Conservation (phyloP, 164 flowering plant species). For the Piper betle region DNA sequence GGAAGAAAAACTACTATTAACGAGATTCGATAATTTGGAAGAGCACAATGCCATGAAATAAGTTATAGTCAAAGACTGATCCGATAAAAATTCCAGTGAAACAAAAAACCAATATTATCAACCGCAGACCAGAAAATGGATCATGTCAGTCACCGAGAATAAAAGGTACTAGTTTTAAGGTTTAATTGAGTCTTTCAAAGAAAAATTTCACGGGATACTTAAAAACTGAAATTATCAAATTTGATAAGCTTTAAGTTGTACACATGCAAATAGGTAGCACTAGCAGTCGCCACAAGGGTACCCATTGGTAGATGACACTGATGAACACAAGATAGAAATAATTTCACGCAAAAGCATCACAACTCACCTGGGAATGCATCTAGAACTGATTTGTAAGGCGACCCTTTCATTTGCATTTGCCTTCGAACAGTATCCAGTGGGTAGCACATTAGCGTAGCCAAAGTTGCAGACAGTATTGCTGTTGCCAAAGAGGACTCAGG, state of each 20-base stretch:
- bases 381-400: slow-evolving; percentile 71
- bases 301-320: neutral
- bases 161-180: too few relatives aligned
- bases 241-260: neutral
- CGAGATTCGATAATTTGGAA: neutral
- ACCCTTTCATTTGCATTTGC: slow-evolving; percentile 97
- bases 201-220: neutral
- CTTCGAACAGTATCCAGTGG: slow-evolving; percentile 94
- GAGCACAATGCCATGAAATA: too few relatives aligned
- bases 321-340: too few relatives aligned
- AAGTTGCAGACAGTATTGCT: slow-evolving; percentile 68
- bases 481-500: slow-evolving; percentile 70
- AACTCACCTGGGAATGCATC: slow-evolving; percentile 77
- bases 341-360: neutral
- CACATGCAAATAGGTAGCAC: neutral
- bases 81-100: too few relatives aligned
- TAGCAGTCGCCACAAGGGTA: neutral
- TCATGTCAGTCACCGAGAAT: too few relatives aligned
- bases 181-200: neutral
- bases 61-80: too few relatives aligned
- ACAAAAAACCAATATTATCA: too few relatives aligned
- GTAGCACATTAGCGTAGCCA: slow-evolving; percentile 87
- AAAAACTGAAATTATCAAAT: too few relatives aligned
- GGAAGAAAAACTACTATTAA: neutral
- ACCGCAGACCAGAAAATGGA: too few relatives aligned